A percentile compares a stretch with the other conserved stretches of the same genome.
phyloP scores from a whole-genome alignment of 2,329 filamentous ascomycete genomes.

The Neonectria coccinea region DNA sequence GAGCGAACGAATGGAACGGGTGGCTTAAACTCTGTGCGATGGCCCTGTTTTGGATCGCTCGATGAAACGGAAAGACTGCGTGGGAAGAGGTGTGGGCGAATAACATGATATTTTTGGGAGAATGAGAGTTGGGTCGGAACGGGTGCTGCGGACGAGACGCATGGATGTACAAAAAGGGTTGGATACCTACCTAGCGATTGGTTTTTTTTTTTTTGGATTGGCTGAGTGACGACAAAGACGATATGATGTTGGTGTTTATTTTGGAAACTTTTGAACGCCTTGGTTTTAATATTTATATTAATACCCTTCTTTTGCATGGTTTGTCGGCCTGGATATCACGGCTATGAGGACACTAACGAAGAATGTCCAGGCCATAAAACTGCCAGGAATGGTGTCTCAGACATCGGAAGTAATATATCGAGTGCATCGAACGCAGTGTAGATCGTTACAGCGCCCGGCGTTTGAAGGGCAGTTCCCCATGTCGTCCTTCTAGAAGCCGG shows the following conservation, averaged over 20 bases:
- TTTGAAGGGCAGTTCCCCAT: background rate
- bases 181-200: background rate
- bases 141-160: background rate
- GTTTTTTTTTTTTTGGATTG: background rate
- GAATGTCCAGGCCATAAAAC: background rate
- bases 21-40: slow-evolving; percentile 1
- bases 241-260: slow-evolving; percentile 11
- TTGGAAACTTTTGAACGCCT: background rate
- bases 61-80: slow-evolving; percentile 19
- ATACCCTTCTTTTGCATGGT: background rate
- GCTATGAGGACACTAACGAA: no score
- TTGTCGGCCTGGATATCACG: background rate
- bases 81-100: slow-evolving; percentile 9
- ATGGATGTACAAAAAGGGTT: slow-evolving; percentile 26
- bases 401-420: background rate
- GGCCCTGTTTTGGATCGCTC: background rate
- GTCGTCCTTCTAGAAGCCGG: slow-evolving; percentile 19
- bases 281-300: background rate
- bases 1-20: background rate
- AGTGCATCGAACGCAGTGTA: background rate
- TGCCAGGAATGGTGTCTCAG: slow-evolving; percentile 21
- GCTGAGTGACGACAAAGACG: slow-evolving; percentile 4
- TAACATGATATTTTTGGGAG: slow-evolving; percentile 9
- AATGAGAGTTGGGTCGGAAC: background rate
- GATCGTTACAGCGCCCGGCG: background rate